Evolutionary conservation across 371 early-diverging fungal species (phyloP).

Genomic region (Pancytospora philotis): DNA sequence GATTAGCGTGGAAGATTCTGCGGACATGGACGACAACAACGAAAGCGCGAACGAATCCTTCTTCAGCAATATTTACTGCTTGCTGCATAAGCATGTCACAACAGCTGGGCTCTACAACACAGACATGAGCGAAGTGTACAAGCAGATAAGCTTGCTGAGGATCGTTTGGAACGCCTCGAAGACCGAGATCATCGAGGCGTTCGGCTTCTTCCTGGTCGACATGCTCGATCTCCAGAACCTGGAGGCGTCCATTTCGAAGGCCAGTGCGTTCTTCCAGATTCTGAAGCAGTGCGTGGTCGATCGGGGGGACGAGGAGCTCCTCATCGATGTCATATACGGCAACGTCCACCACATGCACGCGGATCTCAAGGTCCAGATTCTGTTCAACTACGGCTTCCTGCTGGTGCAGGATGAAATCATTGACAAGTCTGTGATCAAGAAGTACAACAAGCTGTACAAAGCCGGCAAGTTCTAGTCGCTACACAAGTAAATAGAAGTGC

Average conservation of each 20-base stretch:
- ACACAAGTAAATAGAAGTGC: no score
- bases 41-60: conserved; percentile 25
- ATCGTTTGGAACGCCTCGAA: conserved; percentile 49
- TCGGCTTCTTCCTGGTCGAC: conserved; percentile 44
- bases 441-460: conserved; percentile 3
- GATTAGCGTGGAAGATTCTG: neutral
- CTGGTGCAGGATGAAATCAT: conserved; percentile 11
- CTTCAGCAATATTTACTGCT: conserved; percentile 41
- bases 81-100: conserved; percentile 16
- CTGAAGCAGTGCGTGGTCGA: neutral
- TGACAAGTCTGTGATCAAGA: conserved; percentile 44
- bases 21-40: neutral
- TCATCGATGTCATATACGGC: neutral
- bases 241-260: neutral
- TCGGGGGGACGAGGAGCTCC: neutral
- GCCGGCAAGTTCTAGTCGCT: no score
- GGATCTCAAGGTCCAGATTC: neutral
- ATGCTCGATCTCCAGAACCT: conserved; percentile 5
- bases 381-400: conserved; percentile 8
- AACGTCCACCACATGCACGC: neutral
- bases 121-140: conserved; percentile 31
- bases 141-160: conserved; percentile 40
- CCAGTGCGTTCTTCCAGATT: conserved; percentile 7
- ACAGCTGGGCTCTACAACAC: neutral
- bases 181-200: conserved; percentile 44